Conservation (phyloP, 2,329 filamentous ascomycete genomes). For the Phyllosticta citrichinensis region DNA sequence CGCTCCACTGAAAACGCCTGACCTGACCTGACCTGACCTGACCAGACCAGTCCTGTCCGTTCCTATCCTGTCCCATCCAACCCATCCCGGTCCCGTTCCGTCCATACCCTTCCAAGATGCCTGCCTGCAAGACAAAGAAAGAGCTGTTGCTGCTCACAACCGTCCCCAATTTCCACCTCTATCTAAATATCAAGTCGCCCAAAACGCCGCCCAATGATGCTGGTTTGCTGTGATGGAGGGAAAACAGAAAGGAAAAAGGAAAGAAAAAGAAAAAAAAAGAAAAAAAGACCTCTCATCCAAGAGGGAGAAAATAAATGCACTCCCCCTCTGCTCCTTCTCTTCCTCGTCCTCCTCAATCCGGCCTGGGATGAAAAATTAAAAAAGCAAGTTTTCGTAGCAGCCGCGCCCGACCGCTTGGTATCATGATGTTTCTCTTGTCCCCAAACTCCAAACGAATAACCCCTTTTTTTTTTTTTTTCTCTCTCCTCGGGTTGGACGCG, state of each 20-base stretch:
- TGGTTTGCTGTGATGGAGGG: slow-evolving; percentile 1
- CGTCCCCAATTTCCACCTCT: neutral
- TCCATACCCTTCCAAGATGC: neutral
- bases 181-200: slow-evolving; percentile 9
- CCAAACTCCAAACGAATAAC: slow-evolving; percentile 5
- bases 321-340: neutral
- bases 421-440: slow-evolving; percentile 8
- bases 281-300: slow-evolving; percentile 1
- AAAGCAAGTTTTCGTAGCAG: slow-evolving; percentile 9
- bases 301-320: neutral
- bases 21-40: neutral
- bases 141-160: neutral
- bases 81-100: neutral
- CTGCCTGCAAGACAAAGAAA: neutral
- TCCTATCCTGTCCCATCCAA: neutral
- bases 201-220: slow-evolving; percentile 12
- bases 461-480: slow-evolving; percentile 5
- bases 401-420: slow-evolving; percentile 9
- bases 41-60: neutral
- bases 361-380: slow-evolving; percentile 1
- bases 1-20: neutral
- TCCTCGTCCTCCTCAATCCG: neutral
- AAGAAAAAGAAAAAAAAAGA: neutral
- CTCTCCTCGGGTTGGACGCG: neutral
- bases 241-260: neutral